Base-by-base conservation (phyloP, 2,329 filamentous ascomycete species). In the Cytospora piceae region DNA sequence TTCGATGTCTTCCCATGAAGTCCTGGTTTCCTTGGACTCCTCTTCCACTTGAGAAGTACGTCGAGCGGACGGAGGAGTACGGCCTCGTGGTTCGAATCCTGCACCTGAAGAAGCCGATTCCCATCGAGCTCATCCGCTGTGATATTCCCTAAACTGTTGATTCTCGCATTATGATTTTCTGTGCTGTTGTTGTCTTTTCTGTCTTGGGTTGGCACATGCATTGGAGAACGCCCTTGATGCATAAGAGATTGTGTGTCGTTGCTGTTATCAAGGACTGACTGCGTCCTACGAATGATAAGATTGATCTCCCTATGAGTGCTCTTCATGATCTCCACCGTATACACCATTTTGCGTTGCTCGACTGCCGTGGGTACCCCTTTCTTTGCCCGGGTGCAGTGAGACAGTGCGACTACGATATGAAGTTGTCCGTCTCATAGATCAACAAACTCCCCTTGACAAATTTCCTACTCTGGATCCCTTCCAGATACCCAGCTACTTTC, bases 71-170 rank as follows among this genome's bases (percentile, higher is more conserved):
- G 11, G 63, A 64, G 34, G 24, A 66, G 22, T 34, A 68, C 24
- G 66, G 60, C 22, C 42, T 49, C 11, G 51, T 59, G 46, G 57
- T 58, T 9, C 53, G 61, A 14, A 56, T 32, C 34, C 46, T 68
- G 34, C n/a, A 58, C 42, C 57, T 68, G 56, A 58, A 66, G 42
- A 32, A 68, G 22, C 37, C 63, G 3, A 32, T 53, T 32, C 66
- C 66, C 4, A 42, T 68, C 20, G 66, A 68, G 60, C 59, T 68
- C 24, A 60, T 68, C 49, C 66, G 66, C 6, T 68, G 66, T 58
- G 66, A 68, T 22, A 39, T 63, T 42, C 66, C 63, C 20, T 68
- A 34, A 53, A 9, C 39, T 37, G 2, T 20, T 12, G 42, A n/a
- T 22, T 4, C 9, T 12, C 42, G 0, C 9, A 12, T 12, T 6